Conservation (phyloP, 2,329 filamentous ascomycete genomes). For the Peltaster fructicola region DNA sequence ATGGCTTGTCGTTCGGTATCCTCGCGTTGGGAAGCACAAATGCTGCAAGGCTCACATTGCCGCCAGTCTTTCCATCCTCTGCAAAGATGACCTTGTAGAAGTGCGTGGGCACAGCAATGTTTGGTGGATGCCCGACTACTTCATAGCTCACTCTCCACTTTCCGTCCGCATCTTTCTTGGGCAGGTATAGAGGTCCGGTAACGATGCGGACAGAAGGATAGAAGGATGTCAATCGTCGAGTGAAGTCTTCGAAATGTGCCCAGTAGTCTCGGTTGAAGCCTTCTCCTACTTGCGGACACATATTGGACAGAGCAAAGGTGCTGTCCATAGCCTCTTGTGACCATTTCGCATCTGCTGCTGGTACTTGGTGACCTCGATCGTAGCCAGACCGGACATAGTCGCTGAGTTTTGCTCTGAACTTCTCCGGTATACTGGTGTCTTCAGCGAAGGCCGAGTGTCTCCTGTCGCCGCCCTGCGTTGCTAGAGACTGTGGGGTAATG, state of each 20-base stretch:
- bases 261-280: constrained; percentile 99
- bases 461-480: constrained; percentile 59
- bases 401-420: constrained; percentile 76
- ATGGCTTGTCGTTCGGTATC: constrained; percentile 73
- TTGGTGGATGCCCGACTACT: constrained; percentile 83
- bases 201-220: constrained; percentile 85
- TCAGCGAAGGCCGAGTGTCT: constrained; percentile 71
- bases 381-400: constrained; percentile 94
- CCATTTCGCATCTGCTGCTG: constrained; percentile 93
- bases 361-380: constrained; percentile 91
- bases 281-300: constrained; percentile 96
- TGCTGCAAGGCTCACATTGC: constrained; percentile 73
- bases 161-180: constrained; percentile 65
- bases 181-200: constrained; percentile 85
- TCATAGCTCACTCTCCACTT: constrained; percentile 96
- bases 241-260: constrained; percentile 97
- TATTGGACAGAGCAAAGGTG: constrained; percentile 85
- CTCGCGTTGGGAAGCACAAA: constrained; percentile 87
- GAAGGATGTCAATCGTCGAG: constrained; percentile 56
- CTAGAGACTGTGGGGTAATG: constrained; percentile 76
- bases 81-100: constrained; percentile 99
- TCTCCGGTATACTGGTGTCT: constrained; percentile 59
- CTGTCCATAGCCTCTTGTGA: constrained; percentile 85
- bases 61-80: constrained; percentile 52
- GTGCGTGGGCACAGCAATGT: constrained; percentile 89